A percentile compares a stretch with the other conserved stretches of the same genome.
Evolutionary conservation across 2,329 filamentous ascomycete species (phyloP).

Genomic region (Metarhizium humberi): DNA sequence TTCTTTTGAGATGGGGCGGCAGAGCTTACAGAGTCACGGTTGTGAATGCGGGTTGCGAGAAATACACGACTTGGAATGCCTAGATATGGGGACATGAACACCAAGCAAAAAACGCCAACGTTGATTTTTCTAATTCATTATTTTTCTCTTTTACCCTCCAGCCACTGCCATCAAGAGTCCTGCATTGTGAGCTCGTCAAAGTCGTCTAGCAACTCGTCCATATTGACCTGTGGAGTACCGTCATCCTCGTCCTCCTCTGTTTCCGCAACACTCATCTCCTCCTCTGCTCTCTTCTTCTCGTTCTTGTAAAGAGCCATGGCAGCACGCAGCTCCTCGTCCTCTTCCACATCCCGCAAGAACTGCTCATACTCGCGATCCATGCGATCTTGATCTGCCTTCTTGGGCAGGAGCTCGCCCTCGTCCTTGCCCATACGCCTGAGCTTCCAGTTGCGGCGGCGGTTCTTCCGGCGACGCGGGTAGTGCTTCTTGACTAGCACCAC

Average conservation of each 20-base stretch:
- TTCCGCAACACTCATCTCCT: slow-evolving; percentile 60
- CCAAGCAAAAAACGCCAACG: neutral
- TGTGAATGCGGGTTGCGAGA: neutral
- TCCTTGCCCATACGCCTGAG: slow-evolving; percentile 90
- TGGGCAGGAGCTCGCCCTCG: slow-evolving; percentile 75
- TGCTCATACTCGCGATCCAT: slow-evolving; percentile 93
- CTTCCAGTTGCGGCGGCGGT: slow-evolving; percentile 77
- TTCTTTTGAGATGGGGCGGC: slow-evolving; percentile 19
- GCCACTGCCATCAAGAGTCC: slow-evolving; percentile 11
- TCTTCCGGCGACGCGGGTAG: slow-evolving; percentile 79
- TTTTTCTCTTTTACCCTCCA: neutral
- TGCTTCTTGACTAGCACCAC: slow-evolving; percentile 96
- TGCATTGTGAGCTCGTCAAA: slow-evolving; percentile 68
- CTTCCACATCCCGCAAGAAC: slow-evolving; percentile 94
- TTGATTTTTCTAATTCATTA: neutral
- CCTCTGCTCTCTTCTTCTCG: slow-evolving; percentile 40
- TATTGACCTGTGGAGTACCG: slow-evolving; percentile 59
- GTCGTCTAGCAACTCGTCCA: slow-evolving; percentile 82
- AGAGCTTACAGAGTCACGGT: neutral
- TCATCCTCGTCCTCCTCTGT: slow-evolving; percentile 51
- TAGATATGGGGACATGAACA: neutral
- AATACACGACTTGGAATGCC: neutral
- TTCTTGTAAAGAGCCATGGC: slow-evolving; percentile 83
- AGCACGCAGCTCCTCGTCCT: slow-evolving; percentile 78
- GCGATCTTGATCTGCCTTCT: slow-evolving; percentile 78